Evolutionary conservation across 495 filamentous ascomycete genomes (phyloP), one percentile per base, ranked within the genome.

Genomic region (Aspergillus wentii): DNA sequence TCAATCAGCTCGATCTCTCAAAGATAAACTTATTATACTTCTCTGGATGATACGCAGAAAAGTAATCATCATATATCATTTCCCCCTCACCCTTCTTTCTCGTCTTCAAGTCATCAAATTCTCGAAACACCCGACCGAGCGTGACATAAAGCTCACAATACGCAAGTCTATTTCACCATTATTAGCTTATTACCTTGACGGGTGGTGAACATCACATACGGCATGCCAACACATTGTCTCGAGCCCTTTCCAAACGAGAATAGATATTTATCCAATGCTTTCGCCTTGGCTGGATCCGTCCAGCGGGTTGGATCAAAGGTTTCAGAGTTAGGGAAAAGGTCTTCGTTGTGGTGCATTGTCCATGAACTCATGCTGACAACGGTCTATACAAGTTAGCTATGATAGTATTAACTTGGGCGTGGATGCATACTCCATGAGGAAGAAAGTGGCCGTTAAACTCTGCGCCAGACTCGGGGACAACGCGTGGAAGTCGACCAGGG

Each of bases 201-300:
- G 4, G 5, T 1, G 6, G 13, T 23, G 22, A 36, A 38, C 33
- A 11, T 17, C 31, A 56, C 55, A 21, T 55, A 59, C 56, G 37
- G 46, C 52, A 67, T 64, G 4, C 65, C 65, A 31, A 62, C 38
- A 42, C 65, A 69, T 23, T 52, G 46, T 29, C 61, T 48, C n/a
- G 54, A 51, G 1, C 57, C 62, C 33, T 57, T 60, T 14, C 59
- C 52, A 40, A 68, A 68, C 2, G 61, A 51, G 16, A 66, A 55
- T 18, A 64, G 48, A 18, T 49, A 53, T 13, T 40, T 46, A 10
- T 65, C 54, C 16, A 61, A 31, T 11, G 34, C 27, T 33, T 30
- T 48, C 11, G 20, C 29, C 18, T 28, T 11, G 10, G 9, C 25
- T 9, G 44, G 36, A 45, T 53, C 29, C 11, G 32, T 16, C 53